A percentile compares a stretch with the other conserved stretches of the same genome.
phyloP scores from a whole-genome alignment of 805 yeast species.

The Zygosaccharomyces siamensis region DNA sequence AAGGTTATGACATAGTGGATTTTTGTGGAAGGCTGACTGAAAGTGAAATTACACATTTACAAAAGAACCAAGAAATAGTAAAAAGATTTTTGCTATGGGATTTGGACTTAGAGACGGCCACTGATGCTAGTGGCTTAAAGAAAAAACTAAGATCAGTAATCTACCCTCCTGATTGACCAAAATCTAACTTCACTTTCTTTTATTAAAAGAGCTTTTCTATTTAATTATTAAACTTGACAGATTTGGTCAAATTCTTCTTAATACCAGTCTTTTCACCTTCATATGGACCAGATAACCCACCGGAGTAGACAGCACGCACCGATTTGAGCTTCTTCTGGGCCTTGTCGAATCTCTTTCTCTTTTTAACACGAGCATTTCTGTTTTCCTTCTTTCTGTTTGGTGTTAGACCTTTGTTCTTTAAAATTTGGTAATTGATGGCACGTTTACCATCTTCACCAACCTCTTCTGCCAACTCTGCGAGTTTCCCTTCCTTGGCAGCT shows the following conservation, averaged over 20 bases:
- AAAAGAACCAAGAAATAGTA: constrained; percentile 18
- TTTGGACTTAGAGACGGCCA: constrained; percentile 21
- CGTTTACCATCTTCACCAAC: constrained; percentile 83
- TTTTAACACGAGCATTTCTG: constrained; percentile 94
- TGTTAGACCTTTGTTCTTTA: constrained; percentile 94
- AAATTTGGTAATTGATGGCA: constrained; percentile 89
- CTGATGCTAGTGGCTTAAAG: constrained; percentile 5
- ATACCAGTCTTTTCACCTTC: constrained; percentile 97
- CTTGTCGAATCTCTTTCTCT: constrained; percentile 92
- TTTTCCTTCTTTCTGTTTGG: constrained; percentile 89
- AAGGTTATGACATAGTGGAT: constrained; percentile 21
- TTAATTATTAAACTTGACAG: constrained; percentile 57
- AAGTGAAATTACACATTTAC: constrained; percentile 18
- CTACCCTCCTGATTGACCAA: background rate
- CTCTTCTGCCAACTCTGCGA: constrained; percentile 61
- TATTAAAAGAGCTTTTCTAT: background rate
- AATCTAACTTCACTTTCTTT: background rate
- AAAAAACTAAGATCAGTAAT: constrained; percentile 9
- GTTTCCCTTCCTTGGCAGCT: constrained; percentile 81
- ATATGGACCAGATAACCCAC: constrained; percentile 67
- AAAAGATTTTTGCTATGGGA: constrained; percentile 31
- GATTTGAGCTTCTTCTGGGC: constrained; percentile 93
- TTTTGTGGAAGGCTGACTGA: constrained; percentile 13
- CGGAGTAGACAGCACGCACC: constrained; percentile 81
- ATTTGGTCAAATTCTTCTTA: constrained; percentile 85